Percentiles rank a stretch among this genome's conserved stretches.
Conservation (phyloP, 2,329 filamentous ascomycete species). For the Leptographium flavum region DNA sequence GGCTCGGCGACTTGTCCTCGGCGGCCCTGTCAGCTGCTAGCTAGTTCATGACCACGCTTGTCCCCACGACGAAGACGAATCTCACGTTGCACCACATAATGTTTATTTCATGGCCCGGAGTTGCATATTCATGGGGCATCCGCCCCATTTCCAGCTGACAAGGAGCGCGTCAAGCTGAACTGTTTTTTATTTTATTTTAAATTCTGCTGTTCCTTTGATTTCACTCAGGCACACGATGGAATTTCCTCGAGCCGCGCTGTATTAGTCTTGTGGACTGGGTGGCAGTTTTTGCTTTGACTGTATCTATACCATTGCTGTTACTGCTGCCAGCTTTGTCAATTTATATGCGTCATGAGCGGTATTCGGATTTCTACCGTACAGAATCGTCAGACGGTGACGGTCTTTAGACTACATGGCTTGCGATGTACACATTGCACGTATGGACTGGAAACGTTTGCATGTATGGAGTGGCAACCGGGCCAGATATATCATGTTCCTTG, state of each 20-base stretch:
- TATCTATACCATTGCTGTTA: not conserved
- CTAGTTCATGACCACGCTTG: not conserved
- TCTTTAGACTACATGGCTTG: not conserved
- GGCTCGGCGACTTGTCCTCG: not conserved
- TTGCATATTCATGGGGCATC: not conserved
- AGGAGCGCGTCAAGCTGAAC: not conserved
- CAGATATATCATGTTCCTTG: too few species aligned
- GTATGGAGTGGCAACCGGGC: too few species aligned
- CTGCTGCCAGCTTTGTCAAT: not conserved
- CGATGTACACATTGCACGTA: too few species aligned
- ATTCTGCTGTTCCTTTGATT: not conserved
- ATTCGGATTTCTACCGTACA: too few species aligned
- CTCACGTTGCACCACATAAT: not conserved
- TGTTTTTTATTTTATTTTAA: not conserved
- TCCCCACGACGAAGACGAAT: not conserved
- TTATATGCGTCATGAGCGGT: too few species aligned
- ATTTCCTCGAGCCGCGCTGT: too few species aligned
- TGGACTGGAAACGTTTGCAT: too few species aligned
- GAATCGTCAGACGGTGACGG: not conserved
- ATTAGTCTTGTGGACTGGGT: not conserved
- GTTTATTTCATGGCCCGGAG: not conserved
- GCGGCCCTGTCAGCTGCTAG: not conserved
- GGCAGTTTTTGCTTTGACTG: not conserved
- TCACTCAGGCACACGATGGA: too few species aligned
- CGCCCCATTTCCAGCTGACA: not conserved